Percentiles rank a stretch among this genome's conserved stretches.
These are phyloP conservation scores for Mycena olivaceomarginata DNA, from an alignment of 768 basidiomycete genomes.

Conservation along the genomic window DNA sequence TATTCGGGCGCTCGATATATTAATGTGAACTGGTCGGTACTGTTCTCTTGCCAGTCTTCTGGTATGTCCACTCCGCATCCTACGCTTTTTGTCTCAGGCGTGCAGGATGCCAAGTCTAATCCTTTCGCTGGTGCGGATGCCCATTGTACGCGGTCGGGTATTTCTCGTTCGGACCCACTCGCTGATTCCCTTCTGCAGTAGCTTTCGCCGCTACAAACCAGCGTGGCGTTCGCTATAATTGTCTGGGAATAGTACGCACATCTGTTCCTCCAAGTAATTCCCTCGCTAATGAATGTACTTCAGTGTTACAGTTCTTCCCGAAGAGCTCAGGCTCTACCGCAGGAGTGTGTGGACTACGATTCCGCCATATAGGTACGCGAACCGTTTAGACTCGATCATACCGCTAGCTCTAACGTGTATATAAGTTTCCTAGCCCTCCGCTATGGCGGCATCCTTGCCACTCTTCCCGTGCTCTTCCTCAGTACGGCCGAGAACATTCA, in stretches of 20 bases:
- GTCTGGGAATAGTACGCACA: constrained; percentile 33
- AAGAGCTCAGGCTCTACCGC: constrained; percentile 35
- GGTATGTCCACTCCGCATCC: background rate
- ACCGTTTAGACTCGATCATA: background rate
- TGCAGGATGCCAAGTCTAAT: background rate
- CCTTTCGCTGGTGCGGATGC: background rate
- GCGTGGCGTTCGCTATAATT: constrained; percentile 32
- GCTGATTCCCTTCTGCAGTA: background rate
- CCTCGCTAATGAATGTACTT: background rate
- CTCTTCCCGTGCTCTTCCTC: constrained; percentile 26
- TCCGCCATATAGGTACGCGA: constrained; percentile 34
- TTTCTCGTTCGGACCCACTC: background rate
- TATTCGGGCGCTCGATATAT: background rate
- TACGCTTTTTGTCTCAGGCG: background rate
- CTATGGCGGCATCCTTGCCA: constrained; percentile 40
- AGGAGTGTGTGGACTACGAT: constrained; percentile 36
- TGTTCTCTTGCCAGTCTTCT: background rate
- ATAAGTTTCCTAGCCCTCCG: constrained; percentile 29
- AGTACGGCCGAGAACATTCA: background rate
- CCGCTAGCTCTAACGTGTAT: background rate
- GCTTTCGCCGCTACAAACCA: constrained; percentile 24
- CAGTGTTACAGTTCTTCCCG: constrained; percentile 26
- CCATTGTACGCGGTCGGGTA: background rate
- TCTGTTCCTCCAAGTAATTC: no score
- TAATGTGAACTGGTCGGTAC: background rate